These are phyloP conservation scores for Ophiostoma perfectum DNA, from an alignment of 2,329 filamentous ascomycete species.

Conservation along the genomic window DNA sequence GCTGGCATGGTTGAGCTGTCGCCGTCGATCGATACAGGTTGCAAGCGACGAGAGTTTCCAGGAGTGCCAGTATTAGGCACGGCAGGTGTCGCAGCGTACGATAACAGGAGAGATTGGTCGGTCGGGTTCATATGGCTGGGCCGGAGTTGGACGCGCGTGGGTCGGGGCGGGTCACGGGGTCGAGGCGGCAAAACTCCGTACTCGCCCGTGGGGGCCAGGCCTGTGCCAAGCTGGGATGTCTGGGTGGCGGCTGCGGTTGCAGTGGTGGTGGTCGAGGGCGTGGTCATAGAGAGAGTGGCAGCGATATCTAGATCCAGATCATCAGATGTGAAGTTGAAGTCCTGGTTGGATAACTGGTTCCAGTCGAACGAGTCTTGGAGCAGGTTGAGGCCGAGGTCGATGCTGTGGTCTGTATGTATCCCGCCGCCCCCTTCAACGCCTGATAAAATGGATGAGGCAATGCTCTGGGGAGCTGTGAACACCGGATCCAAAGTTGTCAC, in stretches of 20 bases:
- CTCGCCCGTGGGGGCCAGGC: slow-evolving; percentile 6
- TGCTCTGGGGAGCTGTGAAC: not conserved
- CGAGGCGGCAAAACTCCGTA: slow-evolving; percentile 18
- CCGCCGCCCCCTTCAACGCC: slow-evolving; percentile 16
- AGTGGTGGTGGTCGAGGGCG: not conserved
- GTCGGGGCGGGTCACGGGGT: slow-evolving; percentile 15
- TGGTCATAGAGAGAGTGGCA: slow-evolving; percentile 15
- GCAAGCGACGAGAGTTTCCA: too few relatives aligned
- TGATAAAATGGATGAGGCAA: slow-evolving; percentile 9
- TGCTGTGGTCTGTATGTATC: slow-evolving; percentile 1
- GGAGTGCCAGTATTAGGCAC: too few relatives aligned
- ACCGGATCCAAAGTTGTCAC: slow-evolving; percentile 16
- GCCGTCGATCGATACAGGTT: not conserved
- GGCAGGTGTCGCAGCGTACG: not conserved
- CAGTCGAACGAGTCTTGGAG: slow-evolving; percentile 23
- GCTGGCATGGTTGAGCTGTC: not conserved
- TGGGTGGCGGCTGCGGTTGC: not conserved
- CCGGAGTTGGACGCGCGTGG: not conserved
- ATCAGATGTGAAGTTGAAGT: slow-evolving; percentile 16
- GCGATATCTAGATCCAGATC: slow-evolving; percentile 21
- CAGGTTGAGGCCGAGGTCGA: slow-evolving; percentile 14
- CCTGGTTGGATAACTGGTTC: slow-evolving; percentile 15
- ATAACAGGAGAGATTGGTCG: too few relatives aligned
- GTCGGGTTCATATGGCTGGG: not conserved
- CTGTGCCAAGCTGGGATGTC: not conserved